Conservation (phyloP, 2,329 filamentous ascomycete species). For the Aspergillus sp. region DNA sequence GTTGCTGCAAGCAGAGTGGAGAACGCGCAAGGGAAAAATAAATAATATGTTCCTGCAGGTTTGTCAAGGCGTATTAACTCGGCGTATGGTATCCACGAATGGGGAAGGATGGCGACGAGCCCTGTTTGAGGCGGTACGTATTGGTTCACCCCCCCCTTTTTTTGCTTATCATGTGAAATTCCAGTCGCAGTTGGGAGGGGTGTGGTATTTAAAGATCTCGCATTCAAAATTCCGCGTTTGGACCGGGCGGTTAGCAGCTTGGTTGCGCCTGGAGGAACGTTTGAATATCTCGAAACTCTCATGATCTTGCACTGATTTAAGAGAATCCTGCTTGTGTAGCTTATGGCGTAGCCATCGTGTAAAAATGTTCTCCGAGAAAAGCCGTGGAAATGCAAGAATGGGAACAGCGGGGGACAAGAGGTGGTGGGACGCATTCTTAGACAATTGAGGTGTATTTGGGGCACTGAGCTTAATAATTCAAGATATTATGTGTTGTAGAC, state of each 20-base stretch:
- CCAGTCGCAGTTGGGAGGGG: neutral
- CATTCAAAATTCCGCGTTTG: neutral
- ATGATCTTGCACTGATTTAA: neutral
- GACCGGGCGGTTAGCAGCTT: neutral
- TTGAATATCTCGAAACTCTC: neutral
- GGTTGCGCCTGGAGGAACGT: neutral
- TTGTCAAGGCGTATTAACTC: slow-evolving; percentile 55
- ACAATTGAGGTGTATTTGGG: neutral
- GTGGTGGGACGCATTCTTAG: neutral
- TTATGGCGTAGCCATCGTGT: neutral
- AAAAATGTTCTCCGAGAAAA: neutral
- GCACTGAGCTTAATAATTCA: neutral
- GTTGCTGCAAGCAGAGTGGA: slow-evolving; percentile 47
- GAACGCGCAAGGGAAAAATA: slow-evolving; percentile 54
- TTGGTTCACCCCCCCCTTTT: slow-evolving; percentile 23
- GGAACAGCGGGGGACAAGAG: neutral
- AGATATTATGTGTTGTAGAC: neutral
- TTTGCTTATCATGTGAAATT: neutral
- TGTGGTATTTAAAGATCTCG: neutral
- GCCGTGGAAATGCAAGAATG: neutral
- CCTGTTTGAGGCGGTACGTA: slow-evolving; percentile 50
- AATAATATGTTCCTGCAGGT: slow-evolving; percentile 52
- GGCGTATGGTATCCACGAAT: slow-evolving; percentile 55
- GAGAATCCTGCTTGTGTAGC: neutral
- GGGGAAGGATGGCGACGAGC: slow-evolving; percentile 47